A percentile compares a stretch with the other conserved stretches of the same genome.
phyloP scores from a whole-genome alignment of 306 rosid species.

The Citrullus mucosospermus region DNA sequence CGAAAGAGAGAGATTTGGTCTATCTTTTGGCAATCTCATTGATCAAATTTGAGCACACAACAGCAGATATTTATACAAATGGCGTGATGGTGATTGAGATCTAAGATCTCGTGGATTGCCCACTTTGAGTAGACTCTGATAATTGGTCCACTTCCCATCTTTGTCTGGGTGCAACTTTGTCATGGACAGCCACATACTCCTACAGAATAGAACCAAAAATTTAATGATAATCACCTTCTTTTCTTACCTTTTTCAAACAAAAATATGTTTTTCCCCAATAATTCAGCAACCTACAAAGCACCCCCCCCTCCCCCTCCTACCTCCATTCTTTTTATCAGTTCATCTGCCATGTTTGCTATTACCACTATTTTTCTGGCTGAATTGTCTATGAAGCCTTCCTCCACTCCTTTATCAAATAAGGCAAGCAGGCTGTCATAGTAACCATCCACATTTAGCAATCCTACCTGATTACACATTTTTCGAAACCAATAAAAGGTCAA shows the following conservation, averaged over 20 bases:
- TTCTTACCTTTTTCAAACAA: not conserved
- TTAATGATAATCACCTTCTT: slow-evolving; percentile 3
- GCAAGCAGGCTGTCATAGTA: slow-evolving; percentile 45
- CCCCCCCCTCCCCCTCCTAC: slow-evolving; percentile 7
- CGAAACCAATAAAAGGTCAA: not conserved
- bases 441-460: slow-evolving; percentile 56
- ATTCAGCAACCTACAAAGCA: slow-evolving; percentile 10
- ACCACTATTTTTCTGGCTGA: slow-evolving; percentile 52
- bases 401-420: slow-evolving; percentile 60
- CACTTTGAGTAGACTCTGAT: slow-evolving; percentile 24
- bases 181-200: slow-evolving; percentile 45
- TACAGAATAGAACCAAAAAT: slow-evolving; percentile 12
- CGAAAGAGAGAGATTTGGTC: not conserved
- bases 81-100: slow-evolving; percentile 17
- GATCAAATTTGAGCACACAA: not conserved
- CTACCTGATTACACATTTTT: slow-evolving; percentile 33
- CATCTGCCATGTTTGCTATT: slow-evolving; percentile 38
- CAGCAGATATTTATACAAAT: not conserved
- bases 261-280: slow-evolving; percentile 16
- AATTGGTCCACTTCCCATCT: slow-evolving; percentile 40
- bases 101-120: slow-evolving; percentile 23
- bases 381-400: slow-evolving; percentile 50
- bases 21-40: not conserved
- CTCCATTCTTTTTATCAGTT: slow-evolving; percentile 50
- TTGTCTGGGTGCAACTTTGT: slow-evolving; percentile 43